Base-by-base conservation (phyloP, 257 asterid genomes). In the Capsicum baccatum region DNA sequence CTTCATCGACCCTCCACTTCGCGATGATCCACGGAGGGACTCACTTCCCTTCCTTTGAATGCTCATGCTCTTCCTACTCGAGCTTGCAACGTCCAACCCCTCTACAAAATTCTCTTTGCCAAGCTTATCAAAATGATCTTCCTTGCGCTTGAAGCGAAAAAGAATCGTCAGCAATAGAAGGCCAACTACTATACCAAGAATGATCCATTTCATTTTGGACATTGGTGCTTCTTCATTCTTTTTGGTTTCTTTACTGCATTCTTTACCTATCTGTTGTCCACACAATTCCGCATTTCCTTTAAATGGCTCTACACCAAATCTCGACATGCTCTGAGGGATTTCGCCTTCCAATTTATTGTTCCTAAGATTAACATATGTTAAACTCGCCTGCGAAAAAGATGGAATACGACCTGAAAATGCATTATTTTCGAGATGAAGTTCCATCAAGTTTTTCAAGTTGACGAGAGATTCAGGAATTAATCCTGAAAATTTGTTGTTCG, bases 261-360 rank as follows among this genome's bases (percentile, higher is more conserved):
- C 85, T 78, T 83, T 93, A 55, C 87, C 81, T 15, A 94, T 19
- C 33, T 70, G 80, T 2, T 85, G 6, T n/a, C 98, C 98, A 86
- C 99, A 97, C 3, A 93, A 68, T n/a, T 83, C 92, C 0, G 86
- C 82, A 74, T 97, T 97, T 19, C 92, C 97, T 16, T 83, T 88
- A 10, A 94, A 97, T 1, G 93, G 69, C 35, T 63, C 21, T 1
- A 83, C 83, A 2, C 92, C 91, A 54, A 92, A 95, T 76, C 88
- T 91, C 8, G 91, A 73, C 93, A 92, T 83, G 81, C 16, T 69
- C 62, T 67, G 64, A 17, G 99, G 98, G 83, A 97, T 88, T 88
- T 91, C 94, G 0, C 99, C 99, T 12, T 97, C 90, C 21, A 97
- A 69, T 13, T 85, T 90, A 50, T 97, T 97, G 88, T 83, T 6